These are phyloP conservation scores for Penicillium sp. DNA, from an alignment of 2,329 filamentous ascomycete species.

Conservation along the genomic window DNA sequence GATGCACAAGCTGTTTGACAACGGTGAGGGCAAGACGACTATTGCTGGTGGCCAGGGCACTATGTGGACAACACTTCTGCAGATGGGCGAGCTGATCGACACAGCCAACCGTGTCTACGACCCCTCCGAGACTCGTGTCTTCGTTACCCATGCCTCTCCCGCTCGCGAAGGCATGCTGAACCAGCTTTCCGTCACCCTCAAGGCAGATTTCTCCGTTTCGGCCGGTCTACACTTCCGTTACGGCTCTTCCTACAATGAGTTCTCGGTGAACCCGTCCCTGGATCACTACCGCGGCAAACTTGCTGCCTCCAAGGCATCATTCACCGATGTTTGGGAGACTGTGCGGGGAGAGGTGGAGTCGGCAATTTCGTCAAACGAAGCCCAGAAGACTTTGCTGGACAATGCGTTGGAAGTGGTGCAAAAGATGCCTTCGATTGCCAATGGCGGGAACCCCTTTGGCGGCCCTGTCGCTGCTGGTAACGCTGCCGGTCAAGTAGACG, in stretches of 20 bases:
- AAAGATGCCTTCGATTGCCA: slow-evolving; percentile 95
- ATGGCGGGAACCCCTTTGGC: slow-evolving; percentile 94
- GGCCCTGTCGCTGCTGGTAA: slow-evolving; percentile 70
- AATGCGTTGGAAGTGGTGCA: slow-evolving; percentile 91
- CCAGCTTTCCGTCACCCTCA: slow-evolving; percentile 93
- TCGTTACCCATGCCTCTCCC: slow-evolving; percentile 94
- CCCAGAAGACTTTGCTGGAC: slow-evolving; percentile 86
- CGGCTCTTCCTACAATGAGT: slow-evolving; percentile 99
- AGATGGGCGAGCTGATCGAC: slow-evolving; percentile 97
- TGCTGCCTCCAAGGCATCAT: slow-evolving; percentile 94
- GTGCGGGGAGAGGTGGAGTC: slow-evolving; percentile 95
- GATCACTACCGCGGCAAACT: slow-evolving; percentile 99
- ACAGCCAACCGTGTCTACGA: slow-evolving; percentile 98
- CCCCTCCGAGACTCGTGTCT: slow-evolving; percentile 92
- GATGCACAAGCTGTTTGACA: slow-evolving; percentile 99
- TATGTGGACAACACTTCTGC: slow-evolving; percentile 98
- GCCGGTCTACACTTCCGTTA: slow-evolving; percentile 98
- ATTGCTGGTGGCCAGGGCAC: slow-evolving; percentile 98
- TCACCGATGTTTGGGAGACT: slow-evolving; percentile 99
- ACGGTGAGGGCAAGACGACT: slow-evolving; percentile 94
- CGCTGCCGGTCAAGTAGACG: slow-evolving; percentile 84
- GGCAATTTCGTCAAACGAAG: slow-evolving; percentile 88
- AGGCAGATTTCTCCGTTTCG: slow-evolving; percentile 97
- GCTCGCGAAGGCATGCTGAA: slow-evolving; percentile 95
- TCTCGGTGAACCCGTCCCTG: slow-evolving; percentile 95